phyloP scores from a whole-genome alignment of 257 asterid species.

The Ehretia macrophylla region DNA sequence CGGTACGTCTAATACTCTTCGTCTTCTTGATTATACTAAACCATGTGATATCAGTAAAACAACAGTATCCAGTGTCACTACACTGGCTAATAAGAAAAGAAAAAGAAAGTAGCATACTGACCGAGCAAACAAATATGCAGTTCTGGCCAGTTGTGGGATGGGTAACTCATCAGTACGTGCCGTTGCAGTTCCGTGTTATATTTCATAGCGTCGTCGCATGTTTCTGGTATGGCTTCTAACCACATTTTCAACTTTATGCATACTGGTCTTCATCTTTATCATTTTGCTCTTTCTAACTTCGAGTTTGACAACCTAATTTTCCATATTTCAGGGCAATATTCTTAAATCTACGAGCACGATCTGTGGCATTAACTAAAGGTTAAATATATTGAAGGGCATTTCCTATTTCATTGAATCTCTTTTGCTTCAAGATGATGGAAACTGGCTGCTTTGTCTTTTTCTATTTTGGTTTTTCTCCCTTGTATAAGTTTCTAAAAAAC shows the following conservation, averaged over 20 bases:
- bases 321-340: conserved; percentile 61
- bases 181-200: conserved; percentile 84
- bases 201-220: conserved; percentile 77
- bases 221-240: conserved; percentile 53
- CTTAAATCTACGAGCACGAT: conserved; percentile 70
- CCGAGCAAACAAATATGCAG: conserved; percentile 36
- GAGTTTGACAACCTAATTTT: background rate
- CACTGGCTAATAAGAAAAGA: too few relatives aligned
- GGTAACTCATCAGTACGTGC: conserved; percentile 85
- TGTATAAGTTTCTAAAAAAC: too few relatives aligned
- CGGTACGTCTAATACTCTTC: conserved; percentile 34
- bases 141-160: conserved; percentile 99
- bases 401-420: too few relatives aligned
- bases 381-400: conserved; percentile 15
- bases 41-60: background rate
- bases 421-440: too few relatives aligned
- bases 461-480: too few relatives aligned
- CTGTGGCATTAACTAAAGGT: conserved; percentile 48
- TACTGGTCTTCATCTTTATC: background rate
- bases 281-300: background rate
- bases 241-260: background rate
- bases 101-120: background rate
- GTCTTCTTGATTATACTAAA: background rate
- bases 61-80: background rate
- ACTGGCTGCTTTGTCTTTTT: too few relatives aligned